A percentile compares a stretch with the other conserved stretches of the same genome.
Evolutionary conservation across 2,329 filamentous ascomycete genomes (phyloP).

Genomic region (Fusarium graminum): DNA sequence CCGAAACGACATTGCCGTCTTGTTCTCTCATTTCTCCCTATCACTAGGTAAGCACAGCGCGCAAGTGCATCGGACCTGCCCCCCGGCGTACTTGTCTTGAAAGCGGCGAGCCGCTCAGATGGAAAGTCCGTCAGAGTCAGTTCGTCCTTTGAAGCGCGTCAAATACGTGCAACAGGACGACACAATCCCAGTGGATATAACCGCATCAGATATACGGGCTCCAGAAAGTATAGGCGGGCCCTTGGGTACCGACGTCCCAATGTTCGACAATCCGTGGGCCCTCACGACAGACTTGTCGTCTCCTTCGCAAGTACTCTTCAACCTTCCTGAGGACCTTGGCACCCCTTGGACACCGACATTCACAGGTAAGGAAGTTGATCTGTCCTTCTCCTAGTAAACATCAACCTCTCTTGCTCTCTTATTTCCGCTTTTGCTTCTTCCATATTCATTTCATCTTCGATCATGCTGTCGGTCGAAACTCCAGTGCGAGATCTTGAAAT

Average conservation of each 20-base stretch:
- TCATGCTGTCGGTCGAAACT: slow-evolving; percentile 23
- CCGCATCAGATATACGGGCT: slow-evolving; percentile 26
- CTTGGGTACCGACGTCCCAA: slow-evolving; percentile 27
- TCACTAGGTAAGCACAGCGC: slow-evolving; percentile 34
- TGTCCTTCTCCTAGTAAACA: slow-evolving; percentile 19
- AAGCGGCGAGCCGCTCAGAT: slow-evolving; percentile 39
- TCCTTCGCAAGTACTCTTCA: slow-evolving; percentile 43
- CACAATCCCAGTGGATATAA: slow-evolving; percentile 32
- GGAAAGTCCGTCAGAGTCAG: slow-evolving; percentile 46
- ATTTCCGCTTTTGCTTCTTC: slow-evolving; percentile 3
- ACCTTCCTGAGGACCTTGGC: slow-evolving; percentile 36
- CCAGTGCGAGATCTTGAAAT: slow-evolving; percentile 37
- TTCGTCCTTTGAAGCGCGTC: slow-evolving; percentile 49
- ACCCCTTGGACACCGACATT: slow-evolving; percentile 36
- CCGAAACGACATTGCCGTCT: slow-evolving; percentile 40
- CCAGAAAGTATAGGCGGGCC: slow-evolving; percentile 28
- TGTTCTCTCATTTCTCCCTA: slow-evolving; percentile 45
- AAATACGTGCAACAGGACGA: slow-evolving; percentile 45
- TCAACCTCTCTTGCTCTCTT: slow-evolving; percentile 5
- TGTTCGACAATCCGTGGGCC: slow-evolving; percentile 42
- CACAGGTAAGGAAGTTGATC: slow-evolving; percentile 45
- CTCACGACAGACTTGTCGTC: slow-evolving; percentile 35
- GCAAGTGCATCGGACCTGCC: slow-evolving; percentile 34
- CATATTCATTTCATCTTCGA: slow-evolving; percentile 6
- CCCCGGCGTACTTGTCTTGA: slow-evolving; percentile 33